Conservation (phyloP, 2,329 filamentous ascomycete genomes). For the Fusarium subglutinans region DNA sequence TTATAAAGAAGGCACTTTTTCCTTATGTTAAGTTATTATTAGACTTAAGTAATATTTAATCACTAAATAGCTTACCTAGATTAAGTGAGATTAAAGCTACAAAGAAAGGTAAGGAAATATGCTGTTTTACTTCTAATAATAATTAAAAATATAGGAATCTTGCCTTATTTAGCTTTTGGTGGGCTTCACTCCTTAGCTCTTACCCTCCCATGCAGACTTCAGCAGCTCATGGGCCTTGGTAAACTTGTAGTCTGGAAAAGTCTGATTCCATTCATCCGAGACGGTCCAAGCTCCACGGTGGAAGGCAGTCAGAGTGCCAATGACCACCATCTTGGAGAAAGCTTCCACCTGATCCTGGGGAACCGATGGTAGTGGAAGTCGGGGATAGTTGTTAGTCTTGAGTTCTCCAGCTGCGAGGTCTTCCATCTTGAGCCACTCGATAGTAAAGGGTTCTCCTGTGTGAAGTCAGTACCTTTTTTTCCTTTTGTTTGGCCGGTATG, state of each 20-base stretch:
- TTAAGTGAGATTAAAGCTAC: no score
- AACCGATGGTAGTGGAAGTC: not conserved
- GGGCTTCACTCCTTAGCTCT: rapidly evolving
- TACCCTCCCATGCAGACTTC: rapidly evolving
- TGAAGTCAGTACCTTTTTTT: rapidly evolving
- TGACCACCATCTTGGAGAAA: constrained; percentile 4
- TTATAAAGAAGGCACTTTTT: no score
- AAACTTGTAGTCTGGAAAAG: not conserved
- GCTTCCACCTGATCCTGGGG: not conserved
- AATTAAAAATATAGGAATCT: no score
- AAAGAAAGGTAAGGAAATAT: no score
- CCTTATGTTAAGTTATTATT: no score
- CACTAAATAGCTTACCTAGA: no score
- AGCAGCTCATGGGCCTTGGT: not conserved
- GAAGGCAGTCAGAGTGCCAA: not conserved
- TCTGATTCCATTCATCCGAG: not conserved
- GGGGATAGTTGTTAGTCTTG: not conserved
- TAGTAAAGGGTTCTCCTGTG: not conserved
- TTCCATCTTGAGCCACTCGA: constrained; percentile 6
- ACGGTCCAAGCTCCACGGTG: not conserved
- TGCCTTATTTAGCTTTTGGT: no score
- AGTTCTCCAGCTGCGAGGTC: not conserved
- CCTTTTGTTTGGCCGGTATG: rapidly evolving
- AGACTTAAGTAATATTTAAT: no score
- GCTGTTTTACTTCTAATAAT: no score